Percentiles rank a stretch among this genome's conserved stretches.
These are phyloP conservation scores for Yarrowia galli DNA, from an alignment of 1,139 yeast genomes.

Conservation along the genomic window DNA sequence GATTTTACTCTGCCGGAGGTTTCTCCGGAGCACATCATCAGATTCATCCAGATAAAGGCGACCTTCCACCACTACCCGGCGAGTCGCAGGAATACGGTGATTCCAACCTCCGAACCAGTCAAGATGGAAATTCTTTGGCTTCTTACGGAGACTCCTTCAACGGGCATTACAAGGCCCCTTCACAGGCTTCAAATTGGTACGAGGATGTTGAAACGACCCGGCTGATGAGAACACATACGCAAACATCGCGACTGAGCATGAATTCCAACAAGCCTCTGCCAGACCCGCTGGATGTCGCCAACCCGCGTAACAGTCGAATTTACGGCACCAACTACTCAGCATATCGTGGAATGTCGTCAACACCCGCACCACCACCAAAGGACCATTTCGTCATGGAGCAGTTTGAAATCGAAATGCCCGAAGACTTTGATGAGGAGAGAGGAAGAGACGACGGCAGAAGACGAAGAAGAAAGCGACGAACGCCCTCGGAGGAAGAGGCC, in stretches of 20 bases:
- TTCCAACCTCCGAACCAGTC: conserved; percentile 21
- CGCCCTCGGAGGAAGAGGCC: conserved; percentile 30
- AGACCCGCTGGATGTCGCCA: conserved; percentile 26
- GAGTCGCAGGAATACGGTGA: conserved; percentile 33
- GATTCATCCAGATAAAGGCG: conserved; percentile 33
- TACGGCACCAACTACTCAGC: conserved; percentile 37
- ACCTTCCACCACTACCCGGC: conserved; percentile 24
- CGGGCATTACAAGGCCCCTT: conserved; percentile 24
- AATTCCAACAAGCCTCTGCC: conserved; percentile 35
- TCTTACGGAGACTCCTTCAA: conserved; percentile 31
- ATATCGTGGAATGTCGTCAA: conserved; percentile 18
- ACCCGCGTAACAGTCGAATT: conserved; percentile 26
- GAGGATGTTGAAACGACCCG: conserved; percentile 35
- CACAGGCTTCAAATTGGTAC: conserved; percentile 24
- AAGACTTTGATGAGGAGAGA: conserved; percentile 37
- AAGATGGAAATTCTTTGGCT: conserved; percentile 25
- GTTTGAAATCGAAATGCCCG: conserved; percentile 28
- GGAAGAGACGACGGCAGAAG: conserved; percentile 38
- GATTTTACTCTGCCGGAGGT: conserved; percentile 32
- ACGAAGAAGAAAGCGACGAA: conserved; percentile 30
- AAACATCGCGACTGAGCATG: conserved; percentile 14
- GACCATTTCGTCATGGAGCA: conserved; percentile 31
- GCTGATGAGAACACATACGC: conserved; percentile 31
- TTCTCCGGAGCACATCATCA: conserved; percentile 30
- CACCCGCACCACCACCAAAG: conserved; percentile 40